phyloP scores from a whole-genome alignment of 2,329 filamentous ascomycete genomes.

The Scedosporium minutisporum region DNA sequence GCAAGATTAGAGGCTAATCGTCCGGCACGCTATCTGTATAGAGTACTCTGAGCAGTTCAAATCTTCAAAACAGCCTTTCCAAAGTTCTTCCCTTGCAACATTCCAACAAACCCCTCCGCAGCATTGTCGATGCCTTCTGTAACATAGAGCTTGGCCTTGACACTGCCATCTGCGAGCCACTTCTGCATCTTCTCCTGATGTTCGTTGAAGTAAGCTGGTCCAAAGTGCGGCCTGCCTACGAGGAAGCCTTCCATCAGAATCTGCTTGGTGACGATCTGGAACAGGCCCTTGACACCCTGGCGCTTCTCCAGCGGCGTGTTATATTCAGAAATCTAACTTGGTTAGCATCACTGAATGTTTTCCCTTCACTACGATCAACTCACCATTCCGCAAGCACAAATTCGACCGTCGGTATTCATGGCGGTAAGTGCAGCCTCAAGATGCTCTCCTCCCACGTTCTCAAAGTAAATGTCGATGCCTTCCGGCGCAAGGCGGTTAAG shows the following conservation, averaged over 20 bases:
- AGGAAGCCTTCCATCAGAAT: conserved; percentile 70
- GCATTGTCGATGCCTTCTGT: conserved; percentile 75
- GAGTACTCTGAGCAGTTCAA: background rate
- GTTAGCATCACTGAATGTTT: background rate
- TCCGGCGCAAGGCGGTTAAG: conserved; percentile 62
- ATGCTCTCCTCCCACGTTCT: conserved; percentile 44
- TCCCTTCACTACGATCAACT: conserved; percentile 12
- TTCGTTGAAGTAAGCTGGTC: conserved; percentile 55
- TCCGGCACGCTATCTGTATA: too few species aligned
- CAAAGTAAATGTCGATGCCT: conserved; percentile 61
- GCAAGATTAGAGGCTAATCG: too few species aligned
- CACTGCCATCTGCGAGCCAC: conserved; percentile 66
- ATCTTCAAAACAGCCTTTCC: conserved; percentile 74
- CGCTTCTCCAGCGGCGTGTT: conserved; percentile 45
- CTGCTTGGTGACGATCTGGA: conserved; percentile 56
- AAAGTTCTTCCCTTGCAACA: conserved; percentile 72
- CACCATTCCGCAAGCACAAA: conserved; percentile 55
- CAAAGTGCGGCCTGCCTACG: conserved; percentile 55
- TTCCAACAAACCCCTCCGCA: conserved; percentile 61
- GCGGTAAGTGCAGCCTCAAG: conserved; percentile 33
- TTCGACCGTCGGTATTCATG: conserved; percentile 54
- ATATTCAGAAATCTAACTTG: conserved; percentile 57
- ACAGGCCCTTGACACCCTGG: conserved; percentile 59
- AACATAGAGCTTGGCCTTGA: conserved; percentile 60
- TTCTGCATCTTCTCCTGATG: conserved; percentile 67